Conservation (phyloP, 1,284 basidiomycete species). For the Thelephora terrestris region DNA sequence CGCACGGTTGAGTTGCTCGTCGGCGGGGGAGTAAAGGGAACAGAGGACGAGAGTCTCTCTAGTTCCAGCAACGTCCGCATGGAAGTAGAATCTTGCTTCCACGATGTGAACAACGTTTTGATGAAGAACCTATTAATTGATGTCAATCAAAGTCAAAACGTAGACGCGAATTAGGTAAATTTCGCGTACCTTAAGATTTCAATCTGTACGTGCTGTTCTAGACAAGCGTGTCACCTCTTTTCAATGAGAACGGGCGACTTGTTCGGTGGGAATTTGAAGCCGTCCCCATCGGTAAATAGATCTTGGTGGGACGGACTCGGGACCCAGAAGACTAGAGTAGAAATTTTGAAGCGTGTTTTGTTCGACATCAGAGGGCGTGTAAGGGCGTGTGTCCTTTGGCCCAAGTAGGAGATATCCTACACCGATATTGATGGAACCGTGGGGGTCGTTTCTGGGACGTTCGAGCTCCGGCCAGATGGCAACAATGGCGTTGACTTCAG, state of each 20-base stretch:
- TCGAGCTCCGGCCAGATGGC: too few species aligned
- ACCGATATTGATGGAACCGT: constrained; percentile 6
- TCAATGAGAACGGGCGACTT: constrained; percentile 19
- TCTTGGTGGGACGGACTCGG: neutral
- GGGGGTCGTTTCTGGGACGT: too few species aligned
- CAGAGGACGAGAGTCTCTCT: constrained; percentile 12
- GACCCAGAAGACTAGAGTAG: neutral
- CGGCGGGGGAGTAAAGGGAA: constrained; percentile 12
- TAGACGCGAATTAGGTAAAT: too few species aligned
- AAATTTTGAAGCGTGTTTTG: too few species aligned
- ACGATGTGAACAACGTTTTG: constrained; percentile 8
- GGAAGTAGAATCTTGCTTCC: constrained; percentile 20
- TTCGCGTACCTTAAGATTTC: constrained; percentile 20
- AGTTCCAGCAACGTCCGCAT: neutral
- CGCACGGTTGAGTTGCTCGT: constrained; percentile 1
- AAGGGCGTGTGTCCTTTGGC: neutral
- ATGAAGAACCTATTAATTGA: too few species aligned
- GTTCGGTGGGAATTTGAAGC: constrained; percentile 19
- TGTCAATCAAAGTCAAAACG: too few species aligned
- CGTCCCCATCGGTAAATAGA: constrained; percentile 17
- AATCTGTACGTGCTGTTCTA: constrained; percentile 8
- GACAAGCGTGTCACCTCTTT: constrained; percentile 11
- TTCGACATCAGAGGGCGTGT: too few species aligned
- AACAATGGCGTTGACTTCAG: constrained; percentile 13
- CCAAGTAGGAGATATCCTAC: constrained; percentile 8